Evolutionary conservation across 345 rosid genomes (phyloP).

Genomic region (Durio zibethinus): DNA sequence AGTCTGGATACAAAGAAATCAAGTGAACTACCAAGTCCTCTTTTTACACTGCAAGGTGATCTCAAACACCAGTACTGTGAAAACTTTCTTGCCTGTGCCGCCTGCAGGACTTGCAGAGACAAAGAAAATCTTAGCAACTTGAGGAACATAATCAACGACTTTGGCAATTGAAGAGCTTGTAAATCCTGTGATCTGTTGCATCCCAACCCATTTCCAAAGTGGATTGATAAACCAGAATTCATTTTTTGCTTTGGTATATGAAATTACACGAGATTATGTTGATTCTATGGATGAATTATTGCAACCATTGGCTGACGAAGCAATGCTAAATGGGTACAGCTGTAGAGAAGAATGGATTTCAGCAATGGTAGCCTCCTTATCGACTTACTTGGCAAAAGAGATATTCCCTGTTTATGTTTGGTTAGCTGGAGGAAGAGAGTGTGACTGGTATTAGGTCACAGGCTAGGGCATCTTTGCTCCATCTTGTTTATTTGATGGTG

Average conservation of each 20-base stretch:
- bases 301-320: slow-evolving; percentile 92
- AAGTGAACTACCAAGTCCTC: slow-evolving; percentile 55
- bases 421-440: slow-evolving; percentile 52
- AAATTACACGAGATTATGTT: slow-evolving; percentile 80
- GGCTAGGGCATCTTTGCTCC: slow-evolving; percentile 75
- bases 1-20: slow-evolving; percentile 43
- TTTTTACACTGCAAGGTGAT: slow-evolving; percentile 73
- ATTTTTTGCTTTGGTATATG: slow-evolving; percentile 81
- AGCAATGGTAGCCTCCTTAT: slow-evolving; percentile 70
- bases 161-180: slow-evolving; percentile 97
- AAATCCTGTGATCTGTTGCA: slow-evolving; percentile 70
- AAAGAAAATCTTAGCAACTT: slow-evolving; percentile 80
- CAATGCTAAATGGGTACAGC: slow-evolving; percentile 79
- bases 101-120: slow-evolving; percentile 79
- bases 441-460: slow-evolving; percentile 39
- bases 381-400: slow-evolving; percentile 70
- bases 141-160: slow-evolving; percentile 78
- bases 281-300: slow-evolving; percentile 83
- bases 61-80: slow-evolving; percentile 57
- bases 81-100: slow-evolving; percentile 76
- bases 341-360: slow-evolving; percentile 95
- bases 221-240: slow-evolving; percentile 76
- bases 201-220: slow-evolving; percentile 70
- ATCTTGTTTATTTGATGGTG: slow-evolving; percentile 87
- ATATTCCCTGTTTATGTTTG: slow-evolving; percentile 58